Base-by-base conservation (phyloP, 495 filamentous ascomycete genomes). In the Lasiosphaeria miniovina region DNA sequence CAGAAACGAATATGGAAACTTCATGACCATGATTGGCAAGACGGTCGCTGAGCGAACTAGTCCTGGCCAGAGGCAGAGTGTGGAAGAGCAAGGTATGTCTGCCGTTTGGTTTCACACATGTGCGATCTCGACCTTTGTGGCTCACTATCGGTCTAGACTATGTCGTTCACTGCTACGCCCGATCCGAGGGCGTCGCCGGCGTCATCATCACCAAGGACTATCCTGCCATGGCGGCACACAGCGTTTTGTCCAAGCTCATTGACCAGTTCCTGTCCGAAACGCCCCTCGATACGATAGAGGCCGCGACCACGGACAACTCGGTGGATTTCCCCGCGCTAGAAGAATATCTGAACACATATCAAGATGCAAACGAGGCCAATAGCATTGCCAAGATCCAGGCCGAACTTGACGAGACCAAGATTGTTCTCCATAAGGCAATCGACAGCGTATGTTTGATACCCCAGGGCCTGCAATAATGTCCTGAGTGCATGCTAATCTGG, bases 351-450 rank as follows among this genome's bases (percentile, higher is more conserved):
- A 78, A 80, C 66, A 90, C 94, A 67, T 96, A 92, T 74, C 93
- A 97, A 77, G 89, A 96, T 70, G 90, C 93, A 32, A 78, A 84
- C 71, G 83, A 95, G 74, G 93, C 91, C 54, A 92, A 91, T 75
- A 91, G 84, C 75, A 94, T 96, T 67, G 84, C 91, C 81, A 93
- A 89, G 81, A 96, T 98, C 65, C 95, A 98, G 77, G 88, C 90
- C 76, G 93, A 98, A 76, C 81, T 98, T 61, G 92, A 97, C 64
- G 92, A 97, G 82, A 98, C 95, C 57, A 98, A 97, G 85, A 94
- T 96, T 69, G 87, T 96, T 49, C 82, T 98, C 59, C 91, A 96
- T 76, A 95, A 96, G 84, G 94, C 91, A n/a, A 93, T 96, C 65
- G 89, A 94, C 75, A 86, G 84, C 68, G 90, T 72, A 60, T 41